Conservation (phyloP, 1,284 basidiomycete genomes). For the Rhodotorula glutinis region DNA sequence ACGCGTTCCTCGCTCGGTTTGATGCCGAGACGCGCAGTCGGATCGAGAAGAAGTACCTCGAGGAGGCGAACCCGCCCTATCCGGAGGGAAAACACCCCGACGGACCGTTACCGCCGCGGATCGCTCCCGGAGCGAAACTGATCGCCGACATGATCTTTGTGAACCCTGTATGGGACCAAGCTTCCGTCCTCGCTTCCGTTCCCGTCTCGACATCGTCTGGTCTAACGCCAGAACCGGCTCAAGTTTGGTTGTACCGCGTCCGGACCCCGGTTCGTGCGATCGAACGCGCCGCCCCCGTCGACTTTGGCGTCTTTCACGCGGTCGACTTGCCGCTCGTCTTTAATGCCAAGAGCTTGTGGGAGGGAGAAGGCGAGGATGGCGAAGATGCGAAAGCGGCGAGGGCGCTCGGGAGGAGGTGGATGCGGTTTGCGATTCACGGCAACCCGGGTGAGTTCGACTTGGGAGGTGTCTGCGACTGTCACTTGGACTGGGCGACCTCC, state of each 20-base stretch:
- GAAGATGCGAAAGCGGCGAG: slow-evolving; percentile 11
- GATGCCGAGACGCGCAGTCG: background rate
- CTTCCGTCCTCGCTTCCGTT: slow-evolving; percentile 4
- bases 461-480: no score
- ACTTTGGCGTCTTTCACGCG: slow-evolving; percentile 18
- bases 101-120: background rate
- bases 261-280: background rate
- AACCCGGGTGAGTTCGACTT: slow-evolving; percentile 20
- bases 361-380: no score
- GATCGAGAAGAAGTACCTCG: slow-evolving; percentile 19
- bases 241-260: slow-evolving; percentile 7
- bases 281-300: background rate
- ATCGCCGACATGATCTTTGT: slow-evolving; percentile 36
- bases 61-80: background rate
- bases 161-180: slow-evolving; percentile 30
- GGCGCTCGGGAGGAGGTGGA: slow-evolving; percentile 23
- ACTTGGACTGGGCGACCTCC: background rate
- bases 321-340: slow-evolving; percentile 35
- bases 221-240: background rate
- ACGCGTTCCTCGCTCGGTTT: slow-evolving; percentile 14
- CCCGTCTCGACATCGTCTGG: background rate
- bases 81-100: background rate
- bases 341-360: slow-evolving; percentile 26
- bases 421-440: slow-evolving; percentile 19
- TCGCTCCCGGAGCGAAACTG: slow-evolving; percentile 15